A percentile compares a stretch with the other conserved stretches of the same genome.
Evolutionary conservation across 1,284 basidiomycete species (phyloP).

Genomic region (Trametes hirsuta): DNA sequence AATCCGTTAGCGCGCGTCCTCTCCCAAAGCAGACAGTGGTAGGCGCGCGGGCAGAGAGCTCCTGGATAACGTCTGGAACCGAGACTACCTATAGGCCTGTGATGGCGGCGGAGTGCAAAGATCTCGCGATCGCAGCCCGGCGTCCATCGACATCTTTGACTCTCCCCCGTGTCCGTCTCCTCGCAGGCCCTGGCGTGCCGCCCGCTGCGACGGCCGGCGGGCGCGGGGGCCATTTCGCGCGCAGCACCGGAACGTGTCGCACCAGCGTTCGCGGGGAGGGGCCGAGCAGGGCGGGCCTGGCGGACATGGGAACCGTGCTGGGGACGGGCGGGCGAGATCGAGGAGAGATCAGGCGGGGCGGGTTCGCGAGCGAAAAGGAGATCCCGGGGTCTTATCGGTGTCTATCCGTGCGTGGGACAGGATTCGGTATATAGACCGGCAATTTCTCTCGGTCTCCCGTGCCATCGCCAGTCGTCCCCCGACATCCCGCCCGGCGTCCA

Average conservation of each 20-base stretch:
- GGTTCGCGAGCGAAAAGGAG: conserved; percentile 17
- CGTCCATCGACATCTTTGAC: conserved; percentile 2
- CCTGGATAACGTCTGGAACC: too few relatives aligned
- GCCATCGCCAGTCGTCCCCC: conserved; percentile 14
- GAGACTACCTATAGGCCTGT: conserved; percentile 2
- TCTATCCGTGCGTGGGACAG: conserved; percentile 18
- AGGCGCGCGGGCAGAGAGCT: too few relatives aligned
- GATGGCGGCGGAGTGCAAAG: conserved; percentile 6
- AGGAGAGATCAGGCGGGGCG: conserved; percentile 11
- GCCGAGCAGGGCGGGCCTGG: background rate
- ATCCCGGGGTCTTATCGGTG: conserved; percentile 28
- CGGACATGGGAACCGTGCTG: conserved; percentile 12
- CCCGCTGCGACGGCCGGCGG: background rate
- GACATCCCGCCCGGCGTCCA: background rate
- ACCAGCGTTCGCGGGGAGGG: background rate
- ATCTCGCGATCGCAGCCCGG: conserved; percentile 8
- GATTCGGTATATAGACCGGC: conserved; percentile 29
- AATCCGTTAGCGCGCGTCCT: too few relatives aligned
- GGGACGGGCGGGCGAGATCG: conserved; percentile 16
- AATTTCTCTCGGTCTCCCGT: conserved; percentile 16
- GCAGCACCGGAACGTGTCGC: background rate
- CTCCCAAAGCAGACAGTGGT: too few relatives aligned
- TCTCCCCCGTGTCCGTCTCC: background rate
- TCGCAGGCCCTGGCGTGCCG: background rate
- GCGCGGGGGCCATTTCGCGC: conserved; percentile 5